phyloP scores from a whole-genome alignment of 1,284 basidiomycete species.

The Trametes polyzona region DNA sequence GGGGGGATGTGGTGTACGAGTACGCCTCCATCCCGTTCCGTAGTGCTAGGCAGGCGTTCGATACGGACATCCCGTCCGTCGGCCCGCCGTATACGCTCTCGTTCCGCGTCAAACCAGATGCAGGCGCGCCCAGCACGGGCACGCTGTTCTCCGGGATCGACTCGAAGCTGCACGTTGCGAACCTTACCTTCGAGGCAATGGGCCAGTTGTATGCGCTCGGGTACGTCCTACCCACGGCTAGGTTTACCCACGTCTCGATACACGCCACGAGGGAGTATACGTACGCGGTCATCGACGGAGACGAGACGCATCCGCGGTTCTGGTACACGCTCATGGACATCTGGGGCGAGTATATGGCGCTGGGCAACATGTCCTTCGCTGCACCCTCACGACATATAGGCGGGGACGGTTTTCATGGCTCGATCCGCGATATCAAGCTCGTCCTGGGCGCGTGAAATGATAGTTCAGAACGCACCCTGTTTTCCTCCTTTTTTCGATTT shows the following conservation, averaged over 20 bases:
- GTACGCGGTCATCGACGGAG: slow-evolving; percentile 37
- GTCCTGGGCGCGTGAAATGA: slow-evolving; percentile 13
- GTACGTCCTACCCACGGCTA: slow-evolving; percentile 35
- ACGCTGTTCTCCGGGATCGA: slow-evolving; percentile 44
- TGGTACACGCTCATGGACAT: slow-evolving; percentile 44
- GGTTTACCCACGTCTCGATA: slow-evolving; percentile 41
- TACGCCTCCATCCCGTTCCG: slow-evolving; percentile 16
- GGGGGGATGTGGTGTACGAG: slow-evolving; percentile 28
- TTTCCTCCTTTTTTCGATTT: too few relatives aligned
- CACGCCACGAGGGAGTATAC: slow-evolving; percentile 43
- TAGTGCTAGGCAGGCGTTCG: too few relatives aligned
- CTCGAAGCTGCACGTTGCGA: slow-evolving; percentile 41
- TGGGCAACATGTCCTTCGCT: slow-evolving; percentile 50
- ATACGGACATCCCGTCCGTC: slow-evolving; percentile 42
- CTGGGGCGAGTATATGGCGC: slow-evolving; percentile 43
- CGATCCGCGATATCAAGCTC: slow-evolving; percentile 30
- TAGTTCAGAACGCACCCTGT: neutral
- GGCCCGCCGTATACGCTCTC: slow-evolving; percentile 49
- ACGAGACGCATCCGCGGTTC: slow-evolving; percentile 31
- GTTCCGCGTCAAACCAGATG: slow-evolving; percentile 38
- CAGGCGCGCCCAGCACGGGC: slow-evolving; percentile 20
- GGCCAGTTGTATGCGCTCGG: slow-evolving; percentile 40
- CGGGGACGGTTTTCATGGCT: slow-evolving; percentile 33
- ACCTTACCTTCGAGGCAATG: slow-evolving; percentile 45
- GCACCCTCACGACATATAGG: slow-evolving; percentile 44